Percentiles rank a stretch among this genome's conserved stretches.
Conservation (phyloP, 169 alveolate genomes). For the Cytauxzoon felis region DNA sequence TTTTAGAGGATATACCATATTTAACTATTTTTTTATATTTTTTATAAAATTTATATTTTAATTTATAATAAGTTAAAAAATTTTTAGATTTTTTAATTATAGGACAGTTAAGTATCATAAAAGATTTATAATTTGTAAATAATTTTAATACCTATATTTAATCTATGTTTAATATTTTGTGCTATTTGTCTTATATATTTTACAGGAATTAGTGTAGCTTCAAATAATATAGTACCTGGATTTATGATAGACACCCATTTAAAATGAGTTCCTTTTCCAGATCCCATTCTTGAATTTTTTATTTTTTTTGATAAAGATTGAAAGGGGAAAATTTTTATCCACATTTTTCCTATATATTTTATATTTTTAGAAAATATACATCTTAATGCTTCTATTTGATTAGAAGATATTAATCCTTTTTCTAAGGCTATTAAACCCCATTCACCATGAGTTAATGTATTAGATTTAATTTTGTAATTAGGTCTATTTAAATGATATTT, state of each 20-base stretch:
- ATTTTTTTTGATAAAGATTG: constrained; percentile 33
- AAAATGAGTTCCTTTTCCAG: constrained; percentile 52
- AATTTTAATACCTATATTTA: constrained; percentile 7
- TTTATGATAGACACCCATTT: constrained; percentile 22
- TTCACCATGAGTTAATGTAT: constrained; percentile 24
- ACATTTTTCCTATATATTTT: constrained; percentile 23
- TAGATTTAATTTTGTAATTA: constrained; percentile 15
- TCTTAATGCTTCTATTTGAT: constrained; percentile 53
- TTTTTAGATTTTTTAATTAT: constrained; percentile 7
- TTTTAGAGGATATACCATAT: constrained; percentile 23
- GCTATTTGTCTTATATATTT: constrained; percentile 5
- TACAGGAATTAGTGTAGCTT: constrained; percentile 15
- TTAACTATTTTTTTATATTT: constrained; percentile 45
- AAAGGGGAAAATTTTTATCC: constrained; percentile 30
- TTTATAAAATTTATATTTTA: constrained; percentile 31
- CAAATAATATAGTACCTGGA: constrained; percentile 56
- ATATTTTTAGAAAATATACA: constrained; percentile 35
- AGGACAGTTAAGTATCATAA: neutral
- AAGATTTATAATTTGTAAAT: constrained; percentile 30
- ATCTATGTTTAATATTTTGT: constrained; percentile 36
- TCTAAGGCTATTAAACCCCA: constrained; percentile 34
- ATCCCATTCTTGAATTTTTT: constrained; percentile 63
- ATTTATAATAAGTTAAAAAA: constrained; percentile 9
- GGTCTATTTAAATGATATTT: constrained; percentile 16
- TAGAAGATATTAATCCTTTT: constrained; percentile 22